Evolutionary conservation across 345 rosid genomes (phyloP).

Genomic region (Murraya koenigii): DNA sequence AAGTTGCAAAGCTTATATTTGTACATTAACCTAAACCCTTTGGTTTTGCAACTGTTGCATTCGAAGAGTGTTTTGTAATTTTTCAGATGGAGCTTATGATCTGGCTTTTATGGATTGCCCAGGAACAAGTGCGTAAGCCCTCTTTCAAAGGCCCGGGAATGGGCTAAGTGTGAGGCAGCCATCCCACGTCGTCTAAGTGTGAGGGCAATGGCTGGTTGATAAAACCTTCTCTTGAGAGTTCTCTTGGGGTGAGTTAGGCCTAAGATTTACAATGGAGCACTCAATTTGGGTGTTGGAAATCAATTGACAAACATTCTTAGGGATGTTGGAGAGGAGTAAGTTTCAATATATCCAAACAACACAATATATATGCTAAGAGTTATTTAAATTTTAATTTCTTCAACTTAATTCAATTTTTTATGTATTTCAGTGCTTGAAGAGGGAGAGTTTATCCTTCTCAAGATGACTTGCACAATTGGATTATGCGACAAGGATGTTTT

Average conservation of each 20-base stretch:
- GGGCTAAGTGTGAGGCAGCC: too few relatives aligned
- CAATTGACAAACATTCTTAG: slow-evolving; percentile 63
- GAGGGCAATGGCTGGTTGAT: too few relatives aligned
- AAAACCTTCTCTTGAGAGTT: too few relatives aligned
- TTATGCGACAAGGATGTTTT: slow-evolving; percentile 45
- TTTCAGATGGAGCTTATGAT: not conserved
- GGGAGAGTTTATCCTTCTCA: slow-evolving; percentile 62
- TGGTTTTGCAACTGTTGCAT: not conserved
- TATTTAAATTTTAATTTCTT: not conserved
- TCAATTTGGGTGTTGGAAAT: slow-evolving; percentile 55
- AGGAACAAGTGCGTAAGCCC: too few relatives aligned
- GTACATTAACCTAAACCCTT: not conserved
- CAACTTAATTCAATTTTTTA: too few relatives aligned
- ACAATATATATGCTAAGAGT: not conserved
- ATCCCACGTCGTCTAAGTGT: too few relatives aligned
- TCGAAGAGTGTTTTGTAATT: not conserved
- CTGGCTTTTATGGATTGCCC: not conserved
- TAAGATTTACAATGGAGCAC: slow-evolving; percentile 52
- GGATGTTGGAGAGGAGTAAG: slow-evolving; percentile 69
- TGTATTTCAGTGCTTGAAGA: slow-evolving; percentile 37
- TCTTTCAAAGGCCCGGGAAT: too few relatives aligned
- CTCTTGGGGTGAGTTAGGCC: too few relatives aligned
- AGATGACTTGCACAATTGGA: slow-evolving; percentile 48
- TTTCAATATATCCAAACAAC: not conserved
- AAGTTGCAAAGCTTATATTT: not conserved